Evolutionary conservation across 495 filamentous ascomycete genomes (phyloP).

Genomic region (Penicillium manginii): DNA sequence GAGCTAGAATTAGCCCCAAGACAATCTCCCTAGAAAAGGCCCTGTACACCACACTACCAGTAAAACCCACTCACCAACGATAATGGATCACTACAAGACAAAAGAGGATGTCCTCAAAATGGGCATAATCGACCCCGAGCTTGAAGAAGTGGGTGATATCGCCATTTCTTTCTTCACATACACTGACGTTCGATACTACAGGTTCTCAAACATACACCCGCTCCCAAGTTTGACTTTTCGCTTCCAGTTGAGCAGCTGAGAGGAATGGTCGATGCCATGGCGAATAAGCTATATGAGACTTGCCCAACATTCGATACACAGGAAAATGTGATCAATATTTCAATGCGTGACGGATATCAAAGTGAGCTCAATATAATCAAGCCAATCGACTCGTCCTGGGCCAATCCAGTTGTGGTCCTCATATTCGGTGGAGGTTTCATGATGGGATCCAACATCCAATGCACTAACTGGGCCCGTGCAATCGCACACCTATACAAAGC

Average conservation of each 20-base stretch:
- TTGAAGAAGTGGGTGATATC: constrained; percentile 31
- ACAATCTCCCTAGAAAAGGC: neutral
- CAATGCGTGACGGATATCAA: constrained; percentile 43
- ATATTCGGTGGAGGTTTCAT: constrained; percentile 49
- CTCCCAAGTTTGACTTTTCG: neutral
- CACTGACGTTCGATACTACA: neutral
- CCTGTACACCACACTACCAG: neutral
- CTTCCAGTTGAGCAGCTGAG: constrained; percentile 4
- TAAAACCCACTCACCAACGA: neutral
- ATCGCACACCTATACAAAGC: constrained; percentile 33
- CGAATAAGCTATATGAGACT: constrained; percentile 11
- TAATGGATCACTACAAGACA: constrained; percentile 23
- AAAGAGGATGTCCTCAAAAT: constrained; percentile 36
- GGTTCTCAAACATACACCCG: neutral
- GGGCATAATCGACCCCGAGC: constrained; percentile 38
- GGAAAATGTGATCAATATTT: constrained; percentile 37
- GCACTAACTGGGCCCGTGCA: constrained; percentile 33
- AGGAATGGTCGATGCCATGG: constrained; percentile 1
- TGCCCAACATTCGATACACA: constrained; percentile 22
- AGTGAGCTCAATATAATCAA: constrained; percentile 22
- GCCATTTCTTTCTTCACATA: neutral
- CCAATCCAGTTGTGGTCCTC: constrained; percentile 2
- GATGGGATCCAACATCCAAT: constrained; percentile 37
- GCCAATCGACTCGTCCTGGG: neutral
- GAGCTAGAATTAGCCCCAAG: neutral